phyloP scores from a whole-genome alignment of 768 basidiomycete species.

The Psilocybe sp. region DNA sequence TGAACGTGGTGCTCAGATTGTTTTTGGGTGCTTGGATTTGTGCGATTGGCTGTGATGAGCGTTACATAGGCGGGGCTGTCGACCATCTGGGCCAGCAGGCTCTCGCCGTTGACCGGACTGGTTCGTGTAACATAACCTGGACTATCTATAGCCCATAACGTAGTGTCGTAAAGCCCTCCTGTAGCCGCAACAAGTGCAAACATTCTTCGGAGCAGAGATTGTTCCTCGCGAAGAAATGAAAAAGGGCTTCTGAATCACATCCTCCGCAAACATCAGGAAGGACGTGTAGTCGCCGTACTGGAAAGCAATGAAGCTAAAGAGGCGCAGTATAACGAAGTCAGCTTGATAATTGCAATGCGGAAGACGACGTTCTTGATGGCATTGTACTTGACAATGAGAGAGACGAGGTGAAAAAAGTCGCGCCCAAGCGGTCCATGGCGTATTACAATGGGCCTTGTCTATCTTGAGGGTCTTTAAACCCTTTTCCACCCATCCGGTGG shows the following conservation, averaged over 20 bases:
- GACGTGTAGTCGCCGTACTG: constrained; percentile 14
- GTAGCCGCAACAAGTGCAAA: constrained; percentile 9
- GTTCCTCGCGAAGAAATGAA: constrained; percentile 9
- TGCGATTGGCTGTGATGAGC: constrained; percentile 9
- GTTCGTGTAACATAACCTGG: constrained; percentile 17
- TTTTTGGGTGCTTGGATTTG: no score
- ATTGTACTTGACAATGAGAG: constrained; percentile 13
- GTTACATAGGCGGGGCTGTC: constrained; percentile 11
- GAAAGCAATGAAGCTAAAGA: constrained; percentile 14
- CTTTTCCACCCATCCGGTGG: no score
- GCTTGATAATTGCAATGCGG: constrained; percentile 9
- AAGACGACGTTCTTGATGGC: constrained; percentile 21
- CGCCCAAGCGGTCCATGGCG: no score
- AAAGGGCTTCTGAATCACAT: constrained; percentile 12
- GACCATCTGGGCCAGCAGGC: constrained; percentile 7
- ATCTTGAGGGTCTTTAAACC: no score
- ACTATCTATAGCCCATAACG: constrained; percentile 17
- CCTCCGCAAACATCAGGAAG: constrained; percentile 19
- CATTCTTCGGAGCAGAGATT: constrained; percentile 10
- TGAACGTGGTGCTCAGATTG: constrained; percentile 12
- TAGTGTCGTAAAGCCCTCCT: constrained; percentile 16
- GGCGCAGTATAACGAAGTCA: constrained; percentile 11
- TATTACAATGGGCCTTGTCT: no score
- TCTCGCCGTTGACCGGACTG: background rate
- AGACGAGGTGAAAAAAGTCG: constrained; percentile 5